Base-by-base conservation (phyloP, 495 filamentous ascomycete species). In the Aspergillus sclerotiicarbonarius region DNA sequence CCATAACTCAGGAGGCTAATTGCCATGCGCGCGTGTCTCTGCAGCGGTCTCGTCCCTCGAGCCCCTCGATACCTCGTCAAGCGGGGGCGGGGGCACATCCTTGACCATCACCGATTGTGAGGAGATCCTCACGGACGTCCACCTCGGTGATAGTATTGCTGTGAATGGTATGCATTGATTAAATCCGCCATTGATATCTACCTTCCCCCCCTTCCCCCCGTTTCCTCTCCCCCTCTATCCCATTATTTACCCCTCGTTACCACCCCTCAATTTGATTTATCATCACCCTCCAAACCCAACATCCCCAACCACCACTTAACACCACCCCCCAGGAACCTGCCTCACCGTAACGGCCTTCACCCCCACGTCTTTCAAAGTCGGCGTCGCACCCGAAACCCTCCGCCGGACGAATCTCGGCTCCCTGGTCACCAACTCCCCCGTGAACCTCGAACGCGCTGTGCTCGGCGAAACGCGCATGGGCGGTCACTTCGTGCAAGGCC, bases 361-460 rank as follows among this genome's bases (percentile, higher is more conserved):
- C 62, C 76, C 76, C 39, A 68, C 71, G 51, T 77, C 76, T 56
- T 99, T 99, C 87, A 95, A 88, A 59, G 92, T 98, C 61, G 93
- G 94, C 71, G 86, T 96, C 62, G 91, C 94, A 3, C 94, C 95
- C 62, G 94, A 99, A 74, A 98, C 95, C 8, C 88, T 99, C 25
- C 92, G 94, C 16, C 87, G 94, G 41, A 99, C 95, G 33, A 96
- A 96, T 74, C 89, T 99, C 12, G 91, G 91, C 51, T 79, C 78
- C 19, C 76, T 96, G 15, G 59, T 69, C 54, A 67, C 78, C 6
- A 62, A 76, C 37, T 82, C 79, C 6, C 72, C 69, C 30, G 92
- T 98, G 51, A 98, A 98, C 73, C 89, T 98, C 30, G 94, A 98
- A 76, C 85, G 94, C 9, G 93, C 94, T 4, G 92, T 97, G 51